These are phyloP conservation scores for Podosphaera fusca DNA, from an alignment of 2,329 filamentous ascomycete species.

Conservation along the genomic window DNA sequence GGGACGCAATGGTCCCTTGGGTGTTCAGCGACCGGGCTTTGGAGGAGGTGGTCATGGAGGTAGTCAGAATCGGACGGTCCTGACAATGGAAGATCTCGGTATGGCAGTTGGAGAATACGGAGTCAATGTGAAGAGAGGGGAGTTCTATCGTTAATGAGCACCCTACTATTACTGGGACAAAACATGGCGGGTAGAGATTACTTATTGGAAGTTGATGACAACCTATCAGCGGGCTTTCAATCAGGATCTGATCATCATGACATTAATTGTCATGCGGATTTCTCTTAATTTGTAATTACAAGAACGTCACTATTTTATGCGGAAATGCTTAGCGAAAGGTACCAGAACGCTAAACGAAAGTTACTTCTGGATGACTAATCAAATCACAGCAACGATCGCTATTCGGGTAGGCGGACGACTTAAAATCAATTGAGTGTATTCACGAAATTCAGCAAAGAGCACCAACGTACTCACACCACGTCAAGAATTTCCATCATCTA, in stretches of 20 bases:
- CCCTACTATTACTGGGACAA: not conserved
- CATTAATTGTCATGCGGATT: no score
- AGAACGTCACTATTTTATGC: no score
- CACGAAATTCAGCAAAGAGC: no score
- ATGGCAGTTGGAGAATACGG: constrained; percentile 98
- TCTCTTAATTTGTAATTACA: no score
- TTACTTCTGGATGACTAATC: no score
- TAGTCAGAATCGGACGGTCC: constrained; percentile 71
- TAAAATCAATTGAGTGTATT: no score
- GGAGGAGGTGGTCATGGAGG: constrained; percentile 77
- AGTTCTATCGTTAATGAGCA: constrained; percentile 61
- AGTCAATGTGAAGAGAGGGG: constrained; percentile 88
- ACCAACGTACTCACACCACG: no score
- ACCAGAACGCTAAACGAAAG: no score
- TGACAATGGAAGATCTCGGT: constrained; percentile 96
- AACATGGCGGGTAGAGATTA: constrained; percentile 3
- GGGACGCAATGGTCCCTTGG: constrained; percentile 26
- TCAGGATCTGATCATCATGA: not conserved
- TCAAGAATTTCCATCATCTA: no score
- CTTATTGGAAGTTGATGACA: constrained; percentile 2
- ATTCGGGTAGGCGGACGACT: no score
- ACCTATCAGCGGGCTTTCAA: not conserved
- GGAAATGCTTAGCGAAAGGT: no score
- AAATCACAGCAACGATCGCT: no score
- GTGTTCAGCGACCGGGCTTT: constrained; percentile 46